phyloP scores from a whole-genome alignment of 108 stramenopile species.

The Epithemia pelagica region DNA sequence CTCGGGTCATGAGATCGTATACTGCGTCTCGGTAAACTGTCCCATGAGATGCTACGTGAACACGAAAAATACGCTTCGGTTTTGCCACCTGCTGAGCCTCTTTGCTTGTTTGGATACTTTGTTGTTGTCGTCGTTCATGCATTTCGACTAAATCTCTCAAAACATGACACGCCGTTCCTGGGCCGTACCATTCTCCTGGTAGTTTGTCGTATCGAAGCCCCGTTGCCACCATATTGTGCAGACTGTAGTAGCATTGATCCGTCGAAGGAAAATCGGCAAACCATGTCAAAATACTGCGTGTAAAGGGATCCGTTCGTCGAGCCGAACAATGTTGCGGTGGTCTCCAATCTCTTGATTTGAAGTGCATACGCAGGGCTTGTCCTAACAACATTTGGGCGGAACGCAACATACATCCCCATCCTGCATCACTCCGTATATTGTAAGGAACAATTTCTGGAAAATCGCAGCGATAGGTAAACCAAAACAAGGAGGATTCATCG shows the following conservation, averaged over 20 bases:
- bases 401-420: slow-evolving; percentile 99
- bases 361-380: slow-evolving; percentile 73
- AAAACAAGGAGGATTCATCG: slow-evolving; percentile 50
- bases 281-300: slow-evolving; percentile 44
- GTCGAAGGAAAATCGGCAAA: slow-evolving; percentile 75
- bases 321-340: slow-evolving; percentile 20
- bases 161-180: slow-evolving; percentile 75
- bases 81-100: slow-evolving; percentile 2
- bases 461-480: slow-evolving; percentile 73
- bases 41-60: slow-evolving; percentile 77
- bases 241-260: slow-evolving; percentile 45
- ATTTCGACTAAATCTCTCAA: slow-evolving; percentile 62
- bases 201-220: slow-evolving; percentile 66
- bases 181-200: slow-evolving; percentile 90
- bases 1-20: slow-evolving; percentile 56
- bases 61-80: slow-evolving; percentile 35
- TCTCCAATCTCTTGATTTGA: slow-evolving; percentile 46
- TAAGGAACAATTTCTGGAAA: slow-evolving; percentile 83
- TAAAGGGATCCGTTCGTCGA: slow-evolving; percentile 36
- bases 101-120: slow-evolving; percentile 13
- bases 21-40: slow-evolving; percentile 72
- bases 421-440: slow-evolving; percentile 81
- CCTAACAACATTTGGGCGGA: slow-evolving; percentile 94
- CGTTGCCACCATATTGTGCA: slow-evolving; percentile 83
- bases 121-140: slow-evolving; percentile 24